Evolutionary conservation across 2,329 filamentous ascomycete genomes (phyloP).

Genomic region (Alternaria ethzedia): DNA sequence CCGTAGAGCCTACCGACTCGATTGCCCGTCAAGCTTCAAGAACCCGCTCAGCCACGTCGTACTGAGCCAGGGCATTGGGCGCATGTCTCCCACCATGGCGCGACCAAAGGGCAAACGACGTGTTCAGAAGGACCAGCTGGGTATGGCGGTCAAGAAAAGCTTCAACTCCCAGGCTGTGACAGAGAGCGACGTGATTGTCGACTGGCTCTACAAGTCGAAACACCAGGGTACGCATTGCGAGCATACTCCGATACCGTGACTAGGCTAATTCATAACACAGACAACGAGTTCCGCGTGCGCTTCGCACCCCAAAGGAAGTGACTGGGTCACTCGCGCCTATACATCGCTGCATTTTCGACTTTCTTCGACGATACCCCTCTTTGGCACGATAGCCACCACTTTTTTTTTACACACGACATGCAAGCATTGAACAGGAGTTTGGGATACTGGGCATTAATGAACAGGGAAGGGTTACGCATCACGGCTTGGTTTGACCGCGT

Average conservation of each 20-base stretch:
- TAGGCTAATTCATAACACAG: constrained; percentile 34
- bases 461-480: constrained; percentile 3
- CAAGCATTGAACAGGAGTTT: constrained; percentile 46
- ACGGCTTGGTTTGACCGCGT: background rate
- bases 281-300: constrained; percentile 56
- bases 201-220: constrained; percentile 75
- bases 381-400: constrained; percentile 27
- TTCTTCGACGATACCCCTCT: constrained; percentile 45
- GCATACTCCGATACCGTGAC: background rate
- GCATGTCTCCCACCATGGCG: constrained; percentile 78
- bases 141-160: constrained; percentile 76
- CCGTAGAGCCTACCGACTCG: constrained; percentile 74
- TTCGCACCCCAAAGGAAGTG: constrained; percentile 50
- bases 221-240: constrained; percentile 57
- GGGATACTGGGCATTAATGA: constrained; percentile 12
- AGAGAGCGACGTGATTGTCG: constrained; percentile 83
- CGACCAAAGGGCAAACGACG: constrained; percentile 67
- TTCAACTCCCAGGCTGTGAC: constrained; percentile 81
- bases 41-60: constrained; percentile 57
- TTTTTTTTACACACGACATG: constrained; percentile 26
- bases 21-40: constrained; percentile 72
- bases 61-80: constrained; percentile 67
- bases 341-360: constrained; percentile 35
- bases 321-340: constrained; percentile 19
- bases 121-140: constrained; percentile 75